Evolutionary conservation across 2,329 filamentous ascomycete genomes (phyloP).

Genomic region (Cladosporium sp.): DNA sequence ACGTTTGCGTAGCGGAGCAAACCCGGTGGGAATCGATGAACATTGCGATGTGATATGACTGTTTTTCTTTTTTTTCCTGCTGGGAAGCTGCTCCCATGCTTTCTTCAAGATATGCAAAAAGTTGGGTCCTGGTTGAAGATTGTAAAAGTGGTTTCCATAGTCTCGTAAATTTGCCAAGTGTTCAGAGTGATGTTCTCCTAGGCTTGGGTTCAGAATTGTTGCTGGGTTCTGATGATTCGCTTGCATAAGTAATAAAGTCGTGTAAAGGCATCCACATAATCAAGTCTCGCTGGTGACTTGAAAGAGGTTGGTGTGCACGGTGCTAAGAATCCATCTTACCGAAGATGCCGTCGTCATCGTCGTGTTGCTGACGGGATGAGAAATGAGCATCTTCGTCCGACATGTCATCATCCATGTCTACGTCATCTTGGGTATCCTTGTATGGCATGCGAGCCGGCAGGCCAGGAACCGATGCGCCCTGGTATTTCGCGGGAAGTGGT

Average conservation of each 20-base stretch:
- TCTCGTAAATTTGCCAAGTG: conserved; percentile 12
- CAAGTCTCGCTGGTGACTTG: conserved; percentile 16
- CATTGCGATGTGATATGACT: conserved; percentile 7
- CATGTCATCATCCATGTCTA: conserved; percentile 56
- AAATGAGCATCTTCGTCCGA: conserved; percentile 38
- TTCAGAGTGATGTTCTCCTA: neutral
- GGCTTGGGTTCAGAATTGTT: neutral
- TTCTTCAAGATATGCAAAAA: conserved; percentile 8
- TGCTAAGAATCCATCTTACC: conserved; percentile 87
- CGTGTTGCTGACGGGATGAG: conserved; percentile 67
- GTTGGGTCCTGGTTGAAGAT: neutral
- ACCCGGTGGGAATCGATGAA: conserved; percentile 1
- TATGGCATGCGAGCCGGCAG: conserved; percentile 25
- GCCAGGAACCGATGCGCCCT: conserved; percentile 44
- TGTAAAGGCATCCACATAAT: conserved; percentile 23
- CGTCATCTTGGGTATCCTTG: conserved; percentile 37
- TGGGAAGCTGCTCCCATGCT: neutral
- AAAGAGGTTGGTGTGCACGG: neutral
- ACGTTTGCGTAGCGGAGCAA: conserved; percentile 18
- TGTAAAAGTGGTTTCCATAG: conserved; percentile 2
- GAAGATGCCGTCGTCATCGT: conserved; percentile 95
- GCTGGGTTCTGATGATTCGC: conserved; percentile 6
- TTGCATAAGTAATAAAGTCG: conserved; percentile 22
- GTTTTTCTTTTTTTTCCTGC: conserved; percentile 10
- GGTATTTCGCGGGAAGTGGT: conserved; percentile 77